These are phyloP conservation scores for Juncus inflexus DNA, from an alignment of 176 grass and related monocot genomes.

Conservation along the genomic window DNA sequence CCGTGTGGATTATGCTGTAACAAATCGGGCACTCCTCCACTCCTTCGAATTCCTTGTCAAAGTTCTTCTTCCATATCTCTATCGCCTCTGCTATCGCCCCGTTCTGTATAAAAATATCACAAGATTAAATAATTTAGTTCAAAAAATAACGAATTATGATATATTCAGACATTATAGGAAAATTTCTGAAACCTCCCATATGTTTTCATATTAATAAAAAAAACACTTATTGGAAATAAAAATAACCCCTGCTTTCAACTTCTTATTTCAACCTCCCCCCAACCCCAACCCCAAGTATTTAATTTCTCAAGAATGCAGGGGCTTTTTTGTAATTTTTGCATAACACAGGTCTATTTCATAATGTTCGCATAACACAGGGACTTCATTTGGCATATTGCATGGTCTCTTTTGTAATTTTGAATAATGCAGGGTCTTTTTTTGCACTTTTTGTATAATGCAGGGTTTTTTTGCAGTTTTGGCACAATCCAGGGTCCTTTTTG, in stretches of 20 bases:
- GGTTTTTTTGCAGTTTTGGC: background rate
- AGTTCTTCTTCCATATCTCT: slow-evolving; percentile 78
- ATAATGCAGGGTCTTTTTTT: too few relatives aligned
- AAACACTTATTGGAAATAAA: background rate
- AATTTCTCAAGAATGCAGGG: slow-evolving; percentile 4
- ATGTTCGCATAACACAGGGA: too few relatives aligned
- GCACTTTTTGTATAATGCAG: too few relatives aligned
- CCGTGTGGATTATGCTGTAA: slow-evolving; percentile 89
- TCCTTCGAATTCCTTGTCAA: slow-evolving; percentile 92
- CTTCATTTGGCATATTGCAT: too few relatives aligned
- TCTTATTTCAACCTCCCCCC: background rate
- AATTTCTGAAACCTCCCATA: background rate
- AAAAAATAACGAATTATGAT: too few relatives aligned
- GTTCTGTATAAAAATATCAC: slow-evolving; percentile 35
- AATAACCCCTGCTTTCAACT: background rate
- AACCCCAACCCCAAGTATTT: background rate
- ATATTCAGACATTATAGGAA: background rate
- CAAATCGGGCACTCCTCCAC: slow-evolving; percentile 97
- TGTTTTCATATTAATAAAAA: background rate
- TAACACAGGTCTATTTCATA: too few relatives aligned
- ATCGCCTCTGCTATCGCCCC: slow-evolving; percentile 89
- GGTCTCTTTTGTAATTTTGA: too few relatives aligned
- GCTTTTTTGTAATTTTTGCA: background rate
- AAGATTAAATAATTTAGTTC: background rate
- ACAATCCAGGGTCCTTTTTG: background rate